phyloP scores from a whole-genome alignment of 805 yeast genomes.

The Kurtzmaniella cleridarum region DNA sequence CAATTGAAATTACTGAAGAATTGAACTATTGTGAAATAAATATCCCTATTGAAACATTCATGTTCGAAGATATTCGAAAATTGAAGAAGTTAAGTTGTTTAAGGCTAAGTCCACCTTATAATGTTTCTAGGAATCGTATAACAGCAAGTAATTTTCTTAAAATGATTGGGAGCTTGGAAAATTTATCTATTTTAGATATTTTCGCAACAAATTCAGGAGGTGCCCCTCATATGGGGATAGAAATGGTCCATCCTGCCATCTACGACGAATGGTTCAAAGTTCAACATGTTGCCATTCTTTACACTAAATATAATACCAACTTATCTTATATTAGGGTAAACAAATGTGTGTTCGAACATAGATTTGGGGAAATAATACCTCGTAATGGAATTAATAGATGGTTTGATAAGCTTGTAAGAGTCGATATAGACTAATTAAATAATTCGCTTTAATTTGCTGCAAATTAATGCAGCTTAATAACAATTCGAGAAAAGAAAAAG shows the following conservation, averaged over 20 bases:
- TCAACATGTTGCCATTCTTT: slow-evolving; percentile 45
- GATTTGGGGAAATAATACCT: slow-evolving; percentile 25
- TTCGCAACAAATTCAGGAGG: slow-evolving; percentile 50
- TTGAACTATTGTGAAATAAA: slow-evolving; percentile 24
- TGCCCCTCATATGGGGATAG: slow-evolving; percentile 49
- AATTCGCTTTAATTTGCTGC: neutral
- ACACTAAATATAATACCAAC: slow-evolving; percentile 19
- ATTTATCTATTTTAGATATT: slow-evolving; percentile 34
- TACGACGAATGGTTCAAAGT: slow-evolving; percentile 55
- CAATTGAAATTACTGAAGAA: slow-evolving; percentile 39
- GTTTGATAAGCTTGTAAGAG: slow-evolving; percentile 37
- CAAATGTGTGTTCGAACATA: slow-evolving; percentile 42
- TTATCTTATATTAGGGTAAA: slow-evolving; percentile 45
- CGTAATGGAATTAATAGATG: slow-evolving; percentile 43
- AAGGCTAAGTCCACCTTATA: slow-evolving; percentile 30
- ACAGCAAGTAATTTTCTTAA: slow-evolving; percentile 12
- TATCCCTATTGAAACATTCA: slow-evolving; percentile 15
- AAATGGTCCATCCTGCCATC: slow-evolving; percentile 47
- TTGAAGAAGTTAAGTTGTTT: slow-evolving; percentile 26
- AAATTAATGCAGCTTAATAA: too few species aligned
- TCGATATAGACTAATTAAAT: slow-evolving; percentile 6
- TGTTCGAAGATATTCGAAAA: slow-evolving; percentile 10
- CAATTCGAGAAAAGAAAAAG: too few species aligned
- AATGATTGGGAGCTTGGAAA: slow-evolving; percentile 19
- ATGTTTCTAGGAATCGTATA: slow-evolving; percentile 12